These are phyloP conservation scores for Blastobotrys illinoisensis DNA, from an alignment of 1,139 yeast genomes.

Conservation along the genomic window DNA sequence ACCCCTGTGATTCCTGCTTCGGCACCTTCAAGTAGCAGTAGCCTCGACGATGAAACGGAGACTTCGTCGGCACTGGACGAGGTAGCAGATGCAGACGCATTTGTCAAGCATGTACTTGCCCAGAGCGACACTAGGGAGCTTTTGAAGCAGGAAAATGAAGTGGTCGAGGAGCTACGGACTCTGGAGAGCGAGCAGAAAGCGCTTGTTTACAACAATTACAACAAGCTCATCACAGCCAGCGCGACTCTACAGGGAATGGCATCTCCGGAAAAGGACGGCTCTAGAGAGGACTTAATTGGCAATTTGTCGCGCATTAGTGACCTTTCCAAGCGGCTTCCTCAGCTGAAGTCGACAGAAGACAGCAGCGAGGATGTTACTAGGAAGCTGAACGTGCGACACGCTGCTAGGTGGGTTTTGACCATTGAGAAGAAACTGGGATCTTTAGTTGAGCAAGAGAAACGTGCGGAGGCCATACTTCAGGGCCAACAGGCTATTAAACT, in stretches of 20 bases:
- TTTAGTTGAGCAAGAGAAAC: constrained; percentile 14
- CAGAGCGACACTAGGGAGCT: constrained; percentile 26
- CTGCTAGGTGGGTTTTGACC: constrained; percentile 15
- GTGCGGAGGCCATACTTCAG: constrained; percentile 15
- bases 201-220: constrained; percentile 40
- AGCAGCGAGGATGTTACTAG: background rate
- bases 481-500: constrained; percentile 19
- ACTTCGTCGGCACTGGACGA: constrained; percentile 11
- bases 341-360: background rate
- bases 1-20: background rate
- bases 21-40: constrained; percentile 2
- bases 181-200: constrained; percentile 41
- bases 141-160: constrained; percentile 29
- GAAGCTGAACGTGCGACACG: constrained; percentile 10
- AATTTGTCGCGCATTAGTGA: background rate
- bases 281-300: background rate
- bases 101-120: constrained; percentile 25
- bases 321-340: constrained; percentile 8
- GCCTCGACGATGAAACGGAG: constrained; percentile 9
- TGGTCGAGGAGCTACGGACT: constrained; percentile 32
- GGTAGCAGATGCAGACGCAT: constrained; percentile 20
- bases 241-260: constrained; percentile 30
- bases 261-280: background rate
- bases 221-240: constrained; percentile 37
- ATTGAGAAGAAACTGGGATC: constrained; percentile 8